Evolutionary conservation across 2,329 filamentous ascomycete species (phyloP).

Genomic region (Colletotrichum gloeosporioides): DNA sequence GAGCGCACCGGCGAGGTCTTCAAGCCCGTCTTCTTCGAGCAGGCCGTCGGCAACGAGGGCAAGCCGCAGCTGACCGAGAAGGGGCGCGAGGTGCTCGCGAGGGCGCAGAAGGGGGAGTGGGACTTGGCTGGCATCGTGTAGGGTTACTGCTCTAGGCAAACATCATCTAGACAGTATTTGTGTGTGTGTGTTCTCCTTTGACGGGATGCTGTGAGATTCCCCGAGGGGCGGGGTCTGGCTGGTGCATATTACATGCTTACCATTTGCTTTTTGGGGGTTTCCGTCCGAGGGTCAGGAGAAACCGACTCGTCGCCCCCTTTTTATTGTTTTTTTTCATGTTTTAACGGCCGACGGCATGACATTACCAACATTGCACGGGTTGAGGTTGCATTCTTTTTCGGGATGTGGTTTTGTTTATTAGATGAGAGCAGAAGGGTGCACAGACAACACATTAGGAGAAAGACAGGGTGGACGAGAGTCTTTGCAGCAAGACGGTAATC

Average conservation of each 20-base stretch:
- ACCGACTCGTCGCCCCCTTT: neutral
- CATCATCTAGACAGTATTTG: neutral
- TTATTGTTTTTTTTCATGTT: neutral
- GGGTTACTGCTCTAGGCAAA: neutral
- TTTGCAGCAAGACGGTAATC: neutral
- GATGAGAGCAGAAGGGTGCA: neutral
- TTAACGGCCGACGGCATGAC: neutral
- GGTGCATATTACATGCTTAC: neutral
- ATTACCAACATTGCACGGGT: neutral
- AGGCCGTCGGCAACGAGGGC: constrained; percentile 59
- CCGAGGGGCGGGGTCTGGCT: neutral
- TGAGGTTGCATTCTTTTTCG: neutral
- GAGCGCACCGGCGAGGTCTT: constrained; percentile 74
- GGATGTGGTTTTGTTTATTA: neutral
- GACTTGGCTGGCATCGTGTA: constrained; percentile 48
- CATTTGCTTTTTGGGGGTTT: neutral
- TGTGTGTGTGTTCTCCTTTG: neutral
- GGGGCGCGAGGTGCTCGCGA: constrained; percentile 54
- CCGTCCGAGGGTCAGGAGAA: neutral
- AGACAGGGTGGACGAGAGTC: neutral
- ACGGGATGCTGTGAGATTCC: neutral
- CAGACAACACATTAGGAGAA: neutral
- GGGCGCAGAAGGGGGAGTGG: constrained; percentile 61
- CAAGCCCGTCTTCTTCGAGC: constrained; percentile 87
- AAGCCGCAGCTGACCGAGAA: constrained; percentile 61